Evolutionary conservation across 306 rosid species (phyloP), one percentile per base, ranked within the genome.

Genomic region (Rosa chinensis): DNA sequence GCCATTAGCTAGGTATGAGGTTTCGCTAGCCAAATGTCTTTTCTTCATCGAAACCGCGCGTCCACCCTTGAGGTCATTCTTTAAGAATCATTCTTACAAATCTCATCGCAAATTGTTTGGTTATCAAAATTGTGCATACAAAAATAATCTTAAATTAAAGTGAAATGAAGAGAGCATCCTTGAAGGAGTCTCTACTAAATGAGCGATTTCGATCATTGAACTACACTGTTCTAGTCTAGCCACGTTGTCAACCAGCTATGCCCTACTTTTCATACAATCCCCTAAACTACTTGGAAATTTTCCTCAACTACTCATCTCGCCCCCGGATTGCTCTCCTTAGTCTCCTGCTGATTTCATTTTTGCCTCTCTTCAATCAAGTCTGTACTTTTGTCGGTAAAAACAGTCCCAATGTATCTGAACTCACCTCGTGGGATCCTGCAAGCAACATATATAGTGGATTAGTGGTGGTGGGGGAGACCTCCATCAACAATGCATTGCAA

Each of bases 371-470:
- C 44, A 72, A 72, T 72, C n/a, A 35, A 35, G 64, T 52, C 32
- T 50, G 64, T 35, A 52, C 16, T 32, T 52, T 13, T 52, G 28
- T 72, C 47, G 39, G 35, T 43, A 2, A 50, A 32, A 53, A 10
- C 23, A 20, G 56, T 72, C 32, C 64, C 18, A 17, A 1, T 6
- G 64, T 49, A 37, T 53, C 66, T 56, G 67, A 39, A 43, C 25
- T 56, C 53, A 39, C 6, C 78, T 74, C 78, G 42, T 74, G 78
- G 21, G 78, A 58, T 56, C 40, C 78, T 13, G 40, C 67, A 13
- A 18, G 32, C 35, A 20, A 67, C 10, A 3, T 10, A 12, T 5
- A 14, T 2, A 48, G 66, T 56, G 25, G 59, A 18, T n/a, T 18
- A 8, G 2, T 28, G 62, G 69, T 74, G 68, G 67, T 39, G 39